These are phyloP conservation scores for Rosa lucieae DNA, from an alignment of 306 rosid species.

Conservation along the genomic window DNA sequence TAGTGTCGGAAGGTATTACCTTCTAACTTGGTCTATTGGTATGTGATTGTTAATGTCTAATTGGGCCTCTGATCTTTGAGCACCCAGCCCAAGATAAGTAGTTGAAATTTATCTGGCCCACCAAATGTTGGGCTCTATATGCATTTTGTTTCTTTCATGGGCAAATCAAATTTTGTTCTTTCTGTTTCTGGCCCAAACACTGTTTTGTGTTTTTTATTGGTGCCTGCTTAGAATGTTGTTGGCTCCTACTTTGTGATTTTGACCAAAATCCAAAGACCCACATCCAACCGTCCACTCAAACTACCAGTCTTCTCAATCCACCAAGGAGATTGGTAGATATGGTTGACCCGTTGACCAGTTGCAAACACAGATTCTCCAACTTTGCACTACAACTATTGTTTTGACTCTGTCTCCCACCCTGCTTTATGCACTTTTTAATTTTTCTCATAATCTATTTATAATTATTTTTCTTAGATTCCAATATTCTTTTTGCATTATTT, in stretches of 20 bases:
- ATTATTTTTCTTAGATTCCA: not conserved
- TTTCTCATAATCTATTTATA: not conserved
- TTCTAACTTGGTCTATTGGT: not conserved
- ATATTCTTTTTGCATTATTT: not conserved
- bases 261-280: not conserved
- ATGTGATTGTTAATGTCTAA: not conserved
- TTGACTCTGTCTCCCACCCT: conserved; percentile 2
- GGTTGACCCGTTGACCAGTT: conserved; percentile 26
- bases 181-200: too few species aligned
- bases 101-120: not conserved
- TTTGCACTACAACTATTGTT: not conserved
- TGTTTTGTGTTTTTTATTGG: not conserved
- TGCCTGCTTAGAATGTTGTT: not conserved
- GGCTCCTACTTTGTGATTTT: not conserved
- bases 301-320: conserved; percentile 41
- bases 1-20: not conserved
- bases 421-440: not conserved
- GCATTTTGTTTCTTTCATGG: not conserved
- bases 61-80: not conserved
- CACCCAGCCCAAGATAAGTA: not conserved
- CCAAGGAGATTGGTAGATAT: conserved; percentile 30
- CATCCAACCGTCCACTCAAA: conserved; percentile 20
- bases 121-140: not conserved
- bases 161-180: not conserved
- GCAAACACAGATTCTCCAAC: not conserved